Conservation (phyloP, 2,329 filamentous ascomycete genomes). For the Elsinoe perseae region DNA sequence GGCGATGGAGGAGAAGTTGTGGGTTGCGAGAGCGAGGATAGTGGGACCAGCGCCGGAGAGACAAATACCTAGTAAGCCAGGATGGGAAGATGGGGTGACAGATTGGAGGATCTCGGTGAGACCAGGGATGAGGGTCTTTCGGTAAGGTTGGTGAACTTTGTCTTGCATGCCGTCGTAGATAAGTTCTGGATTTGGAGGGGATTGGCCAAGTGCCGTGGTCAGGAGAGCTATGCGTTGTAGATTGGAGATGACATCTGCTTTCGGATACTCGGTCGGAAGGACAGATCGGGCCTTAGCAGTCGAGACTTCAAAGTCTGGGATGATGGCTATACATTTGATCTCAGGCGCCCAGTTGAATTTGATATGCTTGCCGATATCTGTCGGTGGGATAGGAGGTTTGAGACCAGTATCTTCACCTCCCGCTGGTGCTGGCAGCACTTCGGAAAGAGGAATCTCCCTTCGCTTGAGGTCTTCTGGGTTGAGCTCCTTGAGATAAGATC, state of each 20-base stretch:
- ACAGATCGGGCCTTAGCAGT: conserved; percentile 85
- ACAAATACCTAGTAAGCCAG: conserved; percentile 86
- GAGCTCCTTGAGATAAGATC: conserved; percentile 90
- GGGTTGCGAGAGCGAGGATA: conserved; percentile 83
- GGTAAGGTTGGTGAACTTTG: conserved; percentile 94
- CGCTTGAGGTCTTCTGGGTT: conserved; percentile 81
- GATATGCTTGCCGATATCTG: conserved; percentile 91
- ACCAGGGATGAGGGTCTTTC: conserved; percentile 82
- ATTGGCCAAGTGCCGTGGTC: conserved; percentile 79
- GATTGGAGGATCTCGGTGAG: conserved; percentile 83
- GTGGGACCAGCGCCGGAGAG: conserved; percentile 91
- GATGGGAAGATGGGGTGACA: conserved; percentile 79
- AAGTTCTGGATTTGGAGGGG: conserved; percentile 81
- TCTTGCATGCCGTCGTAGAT: conserved; percentile 99
- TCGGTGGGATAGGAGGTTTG: conserved; percentile 77
- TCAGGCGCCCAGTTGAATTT: conserved; percentile 89
- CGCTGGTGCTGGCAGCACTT: conserved; percentile 83
- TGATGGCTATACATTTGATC: conserved; percentile 95
- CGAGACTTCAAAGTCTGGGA: conserved; percentile 91
- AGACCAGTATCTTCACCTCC: conserved; percentile 86
- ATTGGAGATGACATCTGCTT: conserved; percentile 88
- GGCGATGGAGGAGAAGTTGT: conserved; percentile 83
- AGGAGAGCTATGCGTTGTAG: conserved; percentile 87
- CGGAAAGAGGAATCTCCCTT: conserved; percentile 86
- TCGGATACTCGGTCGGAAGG: conserved; percentile 69